Percentiles rank a stretch among this genome's conserved stretches.
These are phyloP conservation scores for Picochlorum sp. DNA, from an alignment of 139 green algal genomes.

Conservation along the genomic window DNA sequence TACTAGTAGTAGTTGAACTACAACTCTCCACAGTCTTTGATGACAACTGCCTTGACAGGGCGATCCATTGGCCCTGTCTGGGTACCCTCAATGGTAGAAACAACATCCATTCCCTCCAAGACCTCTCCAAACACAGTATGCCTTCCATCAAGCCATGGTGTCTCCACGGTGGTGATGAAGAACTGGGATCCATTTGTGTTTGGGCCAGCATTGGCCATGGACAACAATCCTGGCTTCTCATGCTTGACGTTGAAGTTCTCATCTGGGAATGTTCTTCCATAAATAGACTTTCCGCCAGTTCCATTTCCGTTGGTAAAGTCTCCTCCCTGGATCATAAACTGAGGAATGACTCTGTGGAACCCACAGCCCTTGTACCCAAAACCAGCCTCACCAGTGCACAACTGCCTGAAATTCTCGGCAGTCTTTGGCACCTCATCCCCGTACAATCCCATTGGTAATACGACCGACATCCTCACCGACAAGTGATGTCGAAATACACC, in stretches of 20 bases:
- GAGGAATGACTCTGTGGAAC: slow-evolving; percentile 50
- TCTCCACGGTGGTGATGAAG: slow-evolving; percentile 82
- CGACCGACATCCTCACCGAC: slow-evolving; percentile 62
- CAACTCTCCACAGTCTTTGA: slow-evolving; percentile 44
- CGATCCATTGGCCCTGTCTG: slow-evolving; percentile 34
- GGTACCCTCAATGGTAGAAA: slow-evolving; percentile 34
- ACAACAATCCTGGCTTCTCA: slow-evolving; percentile 63
- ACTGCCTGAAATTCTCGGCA: slow-evolving; percentile 83
- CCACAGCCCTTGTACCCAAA: slow-evolving; percentile 32
- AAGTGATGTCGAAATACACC: slow-evolving; percentile 77
- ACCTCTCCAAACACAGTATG: slow-evolving; percentile 41
- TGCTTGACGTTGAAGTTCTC: slow-evolving; percentile 32
- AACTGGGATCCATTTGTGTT: slow-evolving; percentile 79
- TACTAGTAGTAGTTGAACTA: slow-evolving; percentile 5
- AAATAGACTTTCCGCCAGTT: slow-evolving; percentile 27
- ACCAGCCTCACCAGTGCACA: slow-evolving; percentile 72
- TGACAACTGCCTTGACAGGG: slow-evolving; percentile 22
- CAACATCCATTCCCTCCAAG: slow-evolving; percentile 38
- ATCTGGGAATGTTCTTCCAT: slow-evolving; percentile 16
- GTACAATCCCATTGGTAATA: slow-evolving; percentile 80
- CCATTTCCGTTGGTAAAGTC: slow-evolving; percentile 40
- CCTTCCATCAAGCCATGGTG: slow-evolving; percentile 56
- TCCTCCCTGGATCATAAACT: slow-evolving; percentile 51
- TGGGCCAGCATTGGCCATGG: slow-evolving; percentile 84
- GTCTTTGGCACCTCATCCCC: slow-evolving; percentile 73